These are phyloP conservation scores for Cucumis hystrix DNA, from an alignment of 306 rosid genomes.

Conservation along the genomic window DNA sequence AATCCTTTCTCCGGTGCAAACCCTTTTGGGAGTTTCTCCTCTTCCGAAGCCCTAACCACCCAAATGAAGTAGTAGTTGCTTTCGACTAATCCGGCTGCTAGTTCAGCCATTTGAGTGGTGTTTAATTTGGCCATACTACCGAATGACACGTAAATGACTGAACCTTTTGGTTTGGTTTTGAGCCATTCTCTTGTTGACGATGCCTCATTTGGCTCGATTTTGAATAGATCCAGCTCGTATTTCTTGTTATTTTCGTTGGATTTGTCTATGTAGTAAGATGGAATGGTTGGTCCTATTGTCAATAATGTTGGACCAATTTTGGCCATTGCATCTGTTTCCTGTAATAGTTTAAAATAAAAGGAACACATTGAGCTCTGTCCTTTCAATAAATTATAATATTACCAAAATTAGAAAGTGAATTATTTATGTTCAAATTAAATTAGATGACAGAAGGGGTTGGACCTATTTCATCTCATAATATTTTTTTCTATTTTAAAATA, in stretches of 20 bases:
- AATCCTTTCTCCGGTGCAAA: slow-evolving; percentile 23
- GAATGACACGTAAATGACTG: slow-evolving; percentile 43
- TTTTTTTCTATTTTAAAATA: too few species aligned
- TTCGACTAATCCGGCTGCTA: slow-evolving; percentile 22
- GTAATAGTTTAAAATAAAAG: background rate
- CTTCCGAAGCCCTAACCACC: slow-evolving; percentile 30
- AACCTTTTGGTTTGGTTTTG: slow-evolving; percentile 20
- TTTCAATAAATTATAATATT: background rate
- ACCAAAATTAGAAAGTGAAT: background rate
- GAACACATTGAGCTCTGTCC: background rate
- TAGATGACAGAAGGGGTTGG: too few species aligned
- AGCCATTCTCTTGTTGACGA: slow-evolving; percentile 26
- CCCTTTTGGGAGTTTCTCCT: slow-evolving; percentile 14
- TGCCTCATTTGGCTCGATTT: slow-evolving; percentile 9
- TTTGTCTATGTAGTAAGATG: slow-evolving; percentile 36
- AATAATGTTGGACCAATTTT: slow-evolving; percentile 25
- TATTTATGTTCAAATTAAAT: background rate
- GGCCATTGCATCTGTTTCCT: slow-evolving; percentile 51
- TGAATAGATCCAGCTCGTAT: slow-evolving; percentile 28
- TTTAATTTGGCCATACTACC: slow-evolving; percentile 38
- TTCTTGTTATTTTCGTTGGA: slow-evolving; percentile 24
- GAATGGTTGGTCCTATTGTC: slow-evolving; percentile 59
- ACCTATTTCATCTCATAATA: too few species aligned
- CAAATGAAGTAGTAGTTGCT: slow-evolving; percentile 35
- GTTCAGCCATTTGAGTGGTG: slow-evolving; percentile 36